phyloP scores from a whole-genome alignment of 1,284 basidiomycete species.

The Cystobasidium slooffiae region DNA sequence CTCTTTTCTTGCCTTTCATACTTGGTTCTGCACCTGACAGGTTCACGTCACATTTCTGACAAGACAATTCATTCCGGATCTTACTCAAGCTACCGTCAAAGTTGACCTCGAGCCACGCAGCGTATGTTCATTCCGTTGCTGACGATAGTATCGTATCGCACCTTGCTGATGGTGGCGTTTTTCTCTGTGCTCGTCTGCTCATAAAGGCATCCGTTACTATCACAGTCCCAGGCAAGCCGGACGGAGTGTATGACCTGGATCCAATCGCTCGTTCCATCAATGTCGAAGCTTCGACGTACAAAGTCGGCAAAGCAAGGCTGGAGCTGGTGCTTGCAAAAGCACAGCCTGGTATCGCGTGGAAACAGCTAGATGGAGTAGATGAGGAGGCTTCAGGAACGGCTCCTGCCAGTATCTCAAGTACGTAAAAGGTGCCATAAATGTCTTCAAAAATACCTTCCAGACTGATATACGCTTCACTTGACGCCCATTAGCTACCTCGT shows the following conservation, averaged over 20 bases:
- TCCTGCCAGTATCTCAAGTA: conserved; percentile 8
- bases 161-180: background rate
- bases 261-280: conserved; percentile 82
- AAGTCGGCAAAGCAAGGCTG: conserved; percentile 80
- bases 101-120: conserved; percentile 18
- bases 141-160: background rate
- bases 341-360: conserved; percentile 70
- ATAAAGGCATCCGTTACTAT: conserved; percentile 53
- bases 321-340: conserved; percentile 72
- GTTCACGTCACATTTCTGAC: conserved; percentile 18
- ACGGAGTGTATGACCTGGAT: conserved; percentile 61
- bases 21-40: background rate
- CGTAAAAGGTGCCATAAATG: background rate
- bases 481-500: background rate
- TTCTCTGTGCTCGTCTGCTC: background rate
- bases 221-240: conserved; percentile 50
- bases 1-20: background rate
- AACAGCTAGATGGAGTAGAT: conserved; percentile 69
- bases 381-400: conserved; percentile 52
- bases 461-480: too few relatives aligned
- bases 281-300: conserved; percentile 66
- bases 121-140: background rate
- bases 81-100: background rate
- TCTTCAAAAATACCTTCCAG: too few relatives aligned
- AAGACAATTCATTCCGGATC: background rate